Percentiles rank a stretch among this genome's conserved stretches.
Conservation (phyloP, 2,329 filamentous ascomycete species). For the Fusarium chaquense region DNA sequence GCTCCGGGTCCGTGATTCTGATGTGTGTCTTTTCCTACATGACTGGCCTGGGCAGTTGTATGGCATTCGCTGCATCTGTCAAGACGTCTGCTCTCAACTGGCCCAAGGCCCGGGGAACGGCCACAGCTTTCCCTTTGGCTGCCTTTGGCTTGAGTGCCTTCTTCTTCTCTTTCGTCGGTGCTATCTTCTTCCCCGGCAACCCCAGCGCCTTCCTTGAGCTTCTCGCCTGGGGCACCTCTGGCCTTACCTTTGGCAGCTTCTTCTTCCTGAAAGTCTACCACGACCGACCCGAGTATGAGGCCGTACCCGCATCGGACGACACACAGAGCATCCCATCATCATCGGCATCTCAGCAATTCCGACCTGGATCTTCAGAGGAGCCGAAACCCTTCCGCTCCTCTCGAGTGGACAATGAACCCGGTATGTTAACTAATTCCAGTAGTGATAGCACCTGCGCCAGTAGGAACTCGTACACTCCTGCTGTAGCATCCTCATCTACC, state of each 20-base stretch:
- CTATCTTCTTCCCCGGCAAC: slow-evolving; percentile 82
- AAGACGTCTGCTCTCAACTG: slow-evolving; percentile 92
- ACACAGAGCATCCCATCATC: slow-evolving; percentile 29
- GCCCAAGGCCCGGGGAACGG: slow-evolving; percentile 89
- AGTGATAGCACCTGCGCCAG: slow-evolving; percentile 51
- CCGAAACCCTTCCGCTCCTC: slow-evolving; percentile 54
- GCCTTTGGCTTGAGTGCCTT: slow-evolving; percentile 96
- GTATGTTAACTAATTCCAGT: slow-evolving; percentile 66
- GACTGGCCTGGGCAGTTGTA: slow-evolving; percentile 88
- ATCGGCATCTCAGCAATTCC: slow-evolving; percentile 53
- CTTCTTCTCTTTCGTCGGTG: slow-evolving; percentile 88
- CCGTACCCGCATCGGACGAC: slow-evolving; percentile 58
- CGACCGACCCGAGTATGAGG: slow-evolving; percentile 65
- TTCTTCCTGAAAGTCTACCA: slow-evolving; percentile 86
- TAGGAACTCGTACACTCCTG: slow-evolving; percentile 38
- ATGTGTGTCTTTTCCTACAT: slow-evolving; percentile 88
- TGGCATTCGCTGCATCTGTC: slow-evolving; percentile 88
- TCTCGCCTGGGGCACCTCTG: slow-evolving; percentile 81
- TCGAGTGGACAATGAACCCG: slow-evolving; percentile 67
- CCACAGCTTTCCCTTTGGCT: slow-evolving; percentile 91
- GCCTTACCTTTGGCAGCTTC: slow-evolving; percentile 80
- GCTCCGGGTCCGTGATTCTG: slow-evolving; percentile 66
- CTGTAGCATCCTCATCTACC: slow-evolving; percentile 36
- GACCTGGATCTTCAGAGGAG: slow-evolving; percentile 58
- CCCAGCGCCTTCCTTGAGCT: slow-evolving; percentile 85